Base-by-base conservation (phyloP, 2,329 filamentous ascomycete species). In the Stagonosporopsis cucurbitacearum region DNA sequence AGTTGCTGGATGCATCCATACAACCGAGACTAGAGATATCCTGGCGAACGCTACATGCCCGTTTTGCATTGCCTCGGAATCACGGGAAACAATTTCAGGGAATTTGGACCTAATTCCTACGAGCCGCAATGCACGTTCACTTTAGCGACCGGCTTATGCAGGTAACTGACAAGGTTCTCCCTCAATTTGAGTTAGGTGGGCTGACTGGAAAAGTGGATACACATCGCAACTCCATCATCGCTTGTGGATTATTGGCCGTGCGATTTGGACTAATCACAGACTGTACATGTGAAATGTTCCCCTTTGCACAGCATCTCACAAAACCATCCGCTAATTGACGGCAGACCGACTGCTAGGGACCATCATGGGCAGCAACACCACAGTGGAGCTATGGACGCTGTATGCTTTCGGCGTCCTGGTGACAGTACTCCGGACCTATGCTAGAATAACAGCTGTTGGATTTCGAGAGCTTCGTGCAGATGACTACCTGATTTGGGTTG, bases 401-500 rank as follows among this genome's bases (percentile, higher is more conserved):
- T 58, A 60, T 46, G 22, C 57, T 30, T 26, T 64, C 1, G 60
- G 60, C 17, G 48, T 67, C 6, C 49, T 50, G 3, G 50, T 62
- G 33, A 65, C 58, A 28, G 25, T 59, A 15, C 40, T 67, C 22
- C 47, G 60, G 25, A 60, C 58, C 19, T 56, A 59, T 47, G 62
- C 62, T 5, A 58, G 60, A 20, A 32, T 62, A 22, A 49, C 44
- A 20, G 58, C 52, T 28, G 62, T 65, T 15, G 58, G 62, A 7
- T 25, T 61, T 44, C 50, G 55, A 32, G 47, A 55, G 19, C 52
- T 66, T 36, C 57, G 48, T 17, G 35, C 48, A 32, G 62, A 66
- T 20, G 62, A 65, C 37, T 64, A 64, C 40, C 40, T 65, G 25
- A 65, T 66, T 42, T 60, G 57, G 60, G n/a, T 58, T 22, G 62